phyloP scores from a whole-genome alignment of 768 basidiomycete genomes.

The Boletus pseudo-olivaceus region DNA sequence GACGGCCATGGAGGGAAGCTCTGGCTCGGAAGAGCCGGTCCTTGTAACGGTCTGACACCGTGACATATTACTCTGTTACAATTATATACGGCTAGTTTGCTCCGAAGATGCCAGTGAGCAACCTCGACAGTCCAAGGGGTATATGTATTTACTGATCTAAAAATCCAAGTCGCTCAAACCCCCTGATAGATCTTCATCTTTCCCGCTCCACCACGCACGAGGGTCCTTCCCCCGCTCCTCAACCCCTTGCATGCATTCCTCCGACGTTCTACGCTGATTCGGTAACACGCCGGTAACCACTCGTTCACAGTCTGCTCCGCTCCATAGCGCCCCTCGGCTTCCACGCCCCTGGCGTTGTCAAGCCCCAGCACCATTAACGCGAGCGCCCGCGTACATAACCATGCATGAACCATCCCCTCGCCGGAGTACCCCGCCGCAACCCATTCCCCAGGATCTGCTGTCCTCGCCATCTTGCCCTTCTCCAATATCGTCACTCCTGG shows the following conservation, averaged over 20 bases:
- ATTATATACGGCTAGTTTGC: no score
- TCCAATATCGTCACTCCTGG: neutral
- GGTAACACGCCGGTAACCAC: slow-evolving; percentile 25
- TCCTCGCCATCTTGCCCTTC: slow-evolving; percentile 5
- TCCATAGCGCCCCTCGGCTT: slow-evolving; percentile 19
- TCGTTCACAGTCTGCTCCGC: slow-evolving; percentile 20
- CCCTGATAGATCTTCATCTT: slow-evolving; percentile 25
- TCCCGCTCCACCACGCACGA: slow-evolving; percentile 19
- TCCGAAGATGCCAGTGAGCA: no score
- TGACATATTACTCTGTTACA: no score
- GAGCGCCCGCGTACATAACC: slow-evolving; percentile 57
- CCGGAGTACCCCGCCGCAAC: slow-evolving; percentile 67
- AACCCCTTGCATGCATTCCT: slow-evolving; percentile 6
- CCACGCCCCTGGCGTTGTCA: slow-evolving; percentile 19
- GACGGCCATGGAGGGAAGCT: no score
- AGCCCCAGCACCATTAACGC: slow-evolving; percentile 55
- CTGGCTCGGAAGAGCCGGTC: no score
- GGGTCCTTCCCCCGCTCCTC: neutral
- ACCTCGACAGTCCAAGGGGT: no score
- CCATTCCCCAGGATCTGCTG: slow-evolving; percentile 57
- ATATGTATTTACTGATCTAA: neutral
- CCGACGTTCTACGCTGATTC: slow-evolving; percentile 13
- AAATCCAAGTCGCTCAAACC: neutral
- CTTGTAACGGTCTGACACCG: no score
- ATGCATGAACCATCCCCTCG: slow-evolving; percentile 73